Conservation (phyloP, 1,284 basidiomycete genomes). For the Stereum hirsutum region DNA sequence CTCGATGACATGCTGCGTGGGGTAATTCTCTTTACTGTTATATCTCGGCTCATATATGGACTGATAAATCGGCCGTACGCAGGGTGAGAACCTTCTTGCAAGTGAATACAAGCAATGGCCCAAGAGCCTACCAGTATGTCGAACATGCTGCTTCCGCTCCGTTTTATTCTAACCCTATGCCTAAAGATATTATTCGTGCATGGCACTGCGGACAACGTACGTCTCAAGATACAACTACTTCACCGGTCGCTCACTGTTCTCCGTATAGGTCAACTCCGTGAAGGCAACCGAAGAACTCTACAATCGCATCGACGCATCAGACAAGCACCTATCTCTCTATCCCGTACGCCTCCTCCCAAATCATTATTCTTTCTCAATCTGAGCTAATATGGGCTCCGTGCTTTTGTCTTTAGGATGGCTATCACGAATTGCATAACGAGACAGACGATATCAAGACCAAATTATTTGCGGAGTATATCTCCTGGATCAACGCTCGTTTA, state of each 20-base stretch:
- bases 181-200: constrained; percentile 60
- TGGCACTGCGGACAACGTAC: constrained; percentile 66
- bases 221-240: too few relatives aligned
- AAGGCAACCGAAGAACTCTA: constrained; percentile 55
- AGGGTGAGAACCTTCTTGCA: constrained; percentile 42
- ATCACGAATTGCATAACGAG: constrained; percentile 82
- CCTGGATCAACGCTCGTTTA: constrained; percentile 39
- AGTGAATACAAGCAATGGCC: constrained; percentile 62
- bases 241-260: too few relatives aligned
- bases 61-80: too few relatives aligned
- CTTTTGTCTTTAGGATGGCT: constrained; percentile 44
- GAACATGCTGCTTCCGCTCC: neutral
- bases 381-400: neutral
- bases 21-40: too few relatives aligned
- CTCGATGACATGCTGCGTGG: too few relatives aligned
- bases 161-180: too few relatives aligned
- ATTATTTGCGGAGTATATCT: constrained; percentile 43
- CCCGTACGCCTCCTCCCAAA: constrained; percentile 28
- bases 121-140: constrained; percentile 54
- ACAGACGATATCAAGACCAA: constrained; percentile 58
- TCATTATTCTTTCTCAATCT: neutral
- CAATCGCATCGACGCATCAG: constrained; percentile 44
- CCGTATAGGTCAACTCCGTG: too few relatives aligned
- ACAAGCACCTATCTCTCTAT: constrained; percentile 57
- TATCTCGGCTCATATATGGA: too few relatives aligned